Evolutionary conservation across 176 grass and related monocot species (phyloP).

Genomic region (Aegilops sharonensis): DNA sequence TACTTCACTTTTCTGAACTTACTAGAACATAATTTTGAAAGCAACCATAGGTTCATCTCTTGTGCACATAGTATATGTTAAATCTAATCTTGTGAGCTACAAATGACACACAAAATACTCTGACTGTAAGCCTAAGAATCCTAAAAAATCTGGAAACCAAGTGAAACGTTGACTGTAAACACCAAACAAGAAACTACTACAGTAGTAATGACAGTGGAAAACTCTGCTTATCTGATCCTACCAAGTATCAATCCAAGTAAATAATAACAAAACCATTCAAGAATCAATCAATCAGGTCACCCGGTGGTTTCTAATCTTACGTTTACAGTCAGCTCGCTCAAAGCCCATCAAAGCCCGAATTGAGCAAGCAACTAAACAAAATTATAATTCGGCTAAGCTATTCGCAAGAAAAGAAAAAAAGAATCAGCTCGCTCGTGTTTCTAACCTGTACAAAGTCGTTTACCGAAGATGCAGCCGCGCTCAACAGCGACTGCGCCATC

Average conservation of each 20-base stretch:
- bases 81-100: neutral
- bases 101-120: neutral
- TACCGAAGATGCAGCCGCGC: constrained; percentile 33
- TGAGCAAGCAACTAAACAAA: neutral
- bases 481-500: constrained; percentile 34
- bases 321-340: too few species aligned
- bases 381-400: neutral
- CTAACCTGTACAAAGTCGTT: neutral
- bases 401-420: too few species aligned
- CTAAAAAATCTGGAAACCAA: neutral
- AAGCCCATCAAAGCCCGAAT: too few species aligned
- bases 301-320: too few species aligned
- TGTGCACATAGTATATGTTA: neutral
- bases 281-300: neutral
- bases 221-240: neutral
- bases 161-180: neutral
- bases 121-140: neutral
- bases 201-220: neutral
- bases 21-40: neutral
- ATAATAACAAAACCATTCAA: neutral
- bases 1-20: neutral
- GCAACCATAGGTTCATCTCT: neutral
- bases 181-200: neutral
- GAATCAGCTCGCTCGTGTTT: neutral
- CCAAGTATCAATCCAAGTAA: neutral